These are phyloP conservation scores for Coprinellus aureogranulatus DNA, from an alignment of 768 basidiomycete species.

Conservation along the genomic window DNA sequence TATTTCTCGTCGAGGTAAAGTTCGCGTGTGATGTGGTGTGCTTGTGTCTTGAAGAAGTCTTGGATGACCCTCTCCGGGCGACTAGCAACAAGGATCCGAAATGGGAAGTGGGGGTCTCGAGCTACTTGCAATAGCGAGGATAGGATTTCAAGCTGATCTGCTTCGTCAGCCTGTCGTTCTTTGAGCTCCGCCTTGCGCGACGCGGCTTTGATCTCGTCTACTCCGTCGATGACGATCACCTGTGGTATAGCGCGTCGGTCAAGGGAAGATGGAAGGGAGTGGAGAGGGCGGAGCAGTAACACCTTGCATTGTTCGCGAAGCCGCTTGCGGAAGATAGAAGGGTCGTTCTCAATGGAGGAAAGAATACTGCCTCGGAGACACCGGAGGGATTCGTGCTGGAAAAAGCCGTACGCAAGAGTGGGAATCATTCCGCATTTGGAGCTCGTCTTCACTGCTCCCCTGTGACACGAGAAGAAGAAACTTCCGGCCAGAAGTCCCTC, in stretches of 20 bases:
- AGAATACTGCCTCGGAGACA: too few species aligned
- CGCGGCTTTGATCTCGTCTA: not conserved
- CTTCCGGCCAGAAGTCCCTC: not conserved
- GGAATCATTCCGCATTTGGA: too few species aligned
- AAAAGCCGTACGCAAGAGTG: too few species aligned
- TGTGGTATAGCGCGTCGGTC: not conserved
- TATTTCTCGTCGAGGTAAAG: not conserved
- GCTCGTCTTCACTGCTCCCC: too few species aligned
- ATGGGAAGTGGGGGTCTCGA: not conserved
- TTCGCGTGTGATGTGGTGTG: not conserved
- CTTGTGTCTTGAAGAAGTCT: not conserved
- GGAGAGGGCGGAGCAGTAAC: not conserved
- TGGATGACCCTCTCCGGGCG: not conserved
- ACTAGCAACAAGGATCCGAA: not conserved
- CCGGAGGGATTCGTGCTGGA: too few species aligned
- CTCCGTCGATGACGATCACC: not conserved
- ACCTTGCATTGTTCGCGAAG: not conserved
- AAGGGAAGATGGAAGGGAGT: not conserved
- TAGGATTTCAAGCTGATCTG: not conserved
- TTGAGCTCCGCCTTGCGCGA: not conserved
- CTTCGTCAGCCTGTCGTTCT: not conserved
- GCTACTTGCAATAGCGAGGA: not conserved
- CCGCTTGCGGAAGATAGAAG: not conserved
- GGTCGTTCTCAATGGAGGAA: not conserved
- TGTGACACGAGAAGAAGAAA: not conserved